Percentiles rank a stretch among this genome's conserved stretches.
Evolutionary conservation across 1,284 basidiomycete species (phyloP).

Genomic region (Irpex rosettiformis): DNA sequence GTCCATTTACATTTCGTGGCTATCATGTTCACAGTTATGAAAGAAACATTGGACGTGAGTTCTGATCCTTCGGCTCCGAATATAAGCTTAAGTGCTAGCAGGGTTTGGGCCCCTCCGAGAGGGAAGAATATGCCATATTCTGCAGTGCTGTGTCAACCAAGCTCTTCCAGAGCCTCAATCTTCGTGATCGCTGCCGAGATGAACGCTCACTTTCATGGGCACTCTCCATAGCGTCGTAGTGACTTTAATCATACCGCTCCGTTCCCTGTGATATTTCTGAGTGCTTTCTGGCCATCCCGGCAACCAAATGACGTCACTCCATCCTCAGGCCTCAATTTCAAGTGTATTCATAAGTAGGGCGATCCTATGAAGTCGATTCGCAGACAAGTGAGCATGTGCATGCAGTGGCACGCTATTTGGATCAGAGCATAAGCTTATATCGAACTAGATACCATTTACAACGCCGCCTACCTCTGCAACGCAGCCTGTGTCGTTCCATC

Average conservation of each 20-base stretch:
- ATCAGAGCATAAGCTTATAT: not conserved
- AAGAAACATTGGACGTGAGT: conserved; percentile 22
- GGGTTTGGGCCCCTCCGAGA: not conserved
- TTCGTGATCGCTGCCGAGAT: not conserved
- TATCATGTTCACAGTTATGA: conserved; percentile 23
- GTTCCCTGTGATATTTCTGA: not conserved
- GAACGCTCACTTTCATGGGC: not conserved
- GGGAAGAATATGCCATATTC: not conserved
- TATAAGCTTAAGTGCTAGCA: not conserved
- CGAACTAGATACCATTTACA: not conserved
- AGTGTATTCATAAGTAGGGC: no score
- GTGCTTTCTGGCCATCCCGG: no score
- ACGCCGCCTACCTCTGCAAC: not conserved
- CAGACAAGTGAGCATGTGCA: no score
- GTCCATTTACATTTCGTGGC: conserved; percentile 19
- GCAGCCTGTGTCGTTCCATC: not conserved
- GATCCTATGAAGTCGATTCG: no score
- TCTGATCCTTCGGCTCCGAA: not conserved
- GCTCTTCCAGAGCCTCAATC: not conserved
- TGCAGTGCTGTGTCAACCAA: not conserved
- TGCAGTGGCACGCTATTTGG: no score
- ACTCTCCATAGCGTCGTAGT: not conserved
- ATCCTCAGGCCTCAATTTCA: no score
- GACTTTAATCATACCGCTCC: not conserved
- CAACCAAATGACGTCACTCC: not conserved